These are phyloP conservation scores for Macrocybe gigantea DNA, from an alignment of 768 basidiomycete species.

Conservation along the genomic window DNA sequence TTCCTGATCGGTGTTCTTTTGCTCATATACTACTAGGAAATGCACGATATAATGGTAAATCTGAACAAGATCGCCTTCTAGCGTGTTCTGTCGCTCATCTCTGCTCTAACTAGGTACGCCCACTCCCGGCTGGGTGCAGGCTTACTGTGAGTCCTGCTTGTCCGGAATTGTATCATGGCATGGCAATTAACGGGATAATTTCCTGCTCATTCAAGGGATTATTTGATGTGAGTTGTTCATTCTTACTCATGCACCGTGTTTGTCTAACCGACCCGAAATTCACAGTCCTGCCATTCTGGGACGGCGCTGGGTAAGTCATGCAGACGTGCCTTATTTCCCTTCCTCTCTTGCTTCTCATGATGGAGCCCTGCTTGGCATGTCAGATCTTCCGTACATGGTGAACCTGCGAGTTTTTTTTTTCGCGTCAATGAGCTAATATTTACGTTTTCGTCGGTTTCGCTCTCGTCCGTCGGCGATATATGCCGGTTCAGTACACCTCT, in stretches of 20 bases:
- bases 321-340: conserved; percentile 4
- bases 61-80: not conserved
- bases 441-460: not conserved
- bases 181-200: not conserved
- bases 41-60: conserved; percentile 44
- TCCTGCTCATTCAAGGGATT: conserved; percentile 31
- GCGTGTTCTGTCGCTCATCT: not conserved
- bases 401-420: not conserved
- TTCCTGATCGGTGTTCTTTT: not conserved
- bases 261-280: not conserved
- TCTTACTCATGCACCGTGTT: not conserved
- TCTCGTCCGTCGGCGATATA: not conserved
- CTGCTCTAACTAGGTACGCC: conserved; percentile 27
- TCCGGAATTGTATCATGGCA: not conserved
- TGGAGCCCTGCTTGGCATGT: not conserved
- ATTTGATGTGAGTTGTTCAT: conserved; percentile 38
- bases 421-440: not conserved
- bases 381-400: conserved; percentile 49
- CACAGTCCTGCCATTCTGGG: conserved; percentile 50
- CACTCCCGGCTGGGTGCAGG: conserved; percentile 42
- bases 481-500: conserved; percentile 46
- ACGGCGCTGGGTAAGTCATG: conserved; percentile 36
- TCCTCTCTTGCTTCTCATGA: not conserved
- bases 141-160: conserved; percentile 34
- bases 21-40: conserved; percentile 24